These are phyloP conservation scores for Otatea glauca DNA, from an alignment of 176 grass and related monocot genomes.

Conservation along the genomic window DNA sequence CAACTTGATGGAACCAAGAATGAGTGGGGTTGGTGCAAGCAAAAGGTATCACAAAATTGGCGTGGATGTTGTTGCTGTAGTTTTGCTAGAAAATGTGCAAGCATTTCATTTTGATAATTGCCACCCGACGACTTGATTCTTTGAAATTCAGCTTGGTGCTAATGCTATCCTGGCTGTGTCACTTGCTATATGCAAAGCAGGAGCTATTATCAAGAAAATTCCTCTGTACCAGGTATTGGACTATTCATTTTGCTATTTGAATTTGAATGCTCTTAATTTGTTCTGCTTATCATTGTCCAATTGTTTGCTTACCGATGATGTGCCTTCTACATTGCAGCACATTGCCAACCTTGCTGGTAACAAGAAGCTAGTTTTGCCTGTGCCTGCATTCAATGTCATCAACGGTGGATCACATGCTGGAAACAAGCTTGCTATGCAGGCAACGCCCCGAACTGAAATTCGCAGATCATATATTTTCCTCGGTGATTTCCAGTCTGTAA, in stretches of 20 bases:
- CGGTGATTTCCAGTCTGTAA: not conserved
- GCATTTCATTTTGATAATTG: not conserved
- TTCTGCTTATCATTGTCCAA: not conserved
- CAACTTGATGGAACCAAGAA: constrained; percentile 93
- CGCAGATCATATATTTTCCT: not conserved
- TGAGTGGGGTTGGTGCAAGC: constrained; percentile 98
- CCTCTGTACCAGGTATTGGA: constrained; percentile 72
- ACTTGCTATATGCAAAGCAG: constrained; percentile 92
- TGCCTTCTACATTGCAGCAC: constrained; percentile 57
- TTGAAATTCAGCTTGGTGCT: constrained; percentile 73
- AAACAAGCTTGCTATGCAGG: constrained; percentile 99
- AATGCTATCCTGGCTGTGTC: constrained; percentile 94
- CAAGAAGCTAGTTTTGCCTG: constrained; percentile 82
- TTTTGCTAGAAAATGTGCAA: not conserved
- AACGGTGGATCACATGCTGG: constrained; percentile 97
- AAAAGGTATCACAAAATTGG: constrained; percentile 57
- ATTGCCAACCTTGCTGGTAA: constrained; percentile 95
- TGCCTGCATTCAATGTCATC: constrained; percentile 97
- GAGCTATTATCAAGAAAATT: constrained; percentile 76
- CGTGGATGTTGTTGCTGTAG: not conserved
- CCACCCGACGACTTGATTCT: not conserved
- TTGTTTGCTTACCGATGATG: not conserved
- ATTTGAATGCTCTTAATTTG: not conserved
- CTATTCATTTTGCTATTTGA: not conserved
- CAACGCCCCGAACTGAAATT: constrained; percentile 11